Conservation (phyloP, 805 yeast genomes). For the Candida hispaniensis region DNA sequence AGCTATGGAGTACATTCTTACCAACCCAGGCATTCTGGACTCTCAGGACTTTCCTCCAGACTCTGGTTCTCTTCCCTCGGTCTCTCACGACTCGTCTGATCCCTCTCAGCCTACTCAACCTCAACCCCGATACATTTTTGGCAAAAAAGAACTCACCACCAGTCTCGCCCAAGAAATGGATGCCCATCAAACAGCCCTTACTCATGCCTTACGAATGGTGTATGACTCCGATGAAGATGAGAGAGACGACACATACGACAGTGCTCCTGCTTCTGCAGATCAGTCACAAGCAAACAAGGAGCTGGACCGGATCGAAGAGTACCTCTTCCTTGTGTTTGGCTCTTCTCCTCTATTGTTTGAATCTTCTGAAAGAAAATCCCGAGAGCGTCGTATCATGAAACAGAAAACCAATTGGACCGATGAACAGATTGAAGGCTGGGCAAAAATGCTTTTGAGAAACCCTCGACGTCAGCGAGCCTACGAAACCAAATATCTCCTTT, state of each 20-base stretch:
- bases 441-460: conserved; percentile 54
- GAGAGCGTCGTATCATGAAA: conserved; percentile 42
- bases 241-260: conserved; percentile 50
- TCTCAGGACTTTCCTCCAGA: conserved; percentile 17
- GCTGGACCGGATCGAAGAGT: conserved; percentile 41
- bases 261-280: conserved; percentile 26
- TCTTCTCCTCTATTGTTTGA: conserved; percentile 41
- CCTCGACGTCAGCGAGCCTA: conserved; percentile 38
- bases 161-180: conserved; percentile 19
- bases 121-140: conserved; percentile 19
- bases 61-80: conserved; percentile 26
- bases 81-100: background rate
- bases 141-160: conserved; percentile 22
- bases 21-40: conserved; percentile 41
- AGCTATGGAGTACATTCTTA: conserved; percentile 51
- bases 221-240: conserved; percentile 78
- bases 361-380: conserved; percentile 41
- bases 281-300: conserved; percentile 25
- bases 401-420: conserved; percentile 59
- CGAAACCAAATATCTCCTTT: background rate
- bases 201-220: conserved; percentile 34
- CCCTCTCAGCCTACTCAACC: conserved; percentile 25
- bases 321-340: conserved; percentile 46
- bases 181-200: conserved; percentile 15
- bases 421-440: conserved; percentile 94